phyloP scores from a whole-genome alignment of 2,329 filamentous ascomycete genomes.

The Ascomycota sp. region DNA sequence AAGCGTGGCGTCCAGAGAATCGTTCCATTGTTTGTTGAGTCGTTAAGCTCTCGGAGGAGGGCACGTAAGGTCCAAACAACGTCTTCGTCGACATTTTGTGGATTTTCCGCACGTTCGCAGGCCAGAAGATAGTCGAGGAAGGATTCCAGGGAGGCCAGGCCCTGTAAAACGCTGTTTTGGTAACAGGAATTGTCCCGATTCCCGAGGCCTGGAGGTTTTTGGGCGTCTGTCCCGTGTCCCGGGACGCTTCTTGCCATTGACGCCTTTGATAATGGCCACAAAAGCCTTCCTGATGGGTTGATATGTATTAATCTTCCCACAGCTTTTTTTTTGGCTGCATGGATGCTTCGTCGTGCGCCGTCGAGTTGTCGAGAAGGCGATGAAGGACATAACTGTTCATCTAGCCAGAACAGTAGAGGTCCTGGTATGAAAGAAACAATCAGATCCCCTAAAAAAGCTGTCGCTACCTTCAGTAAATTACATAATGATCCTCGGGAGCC shows the following conservation, averaged over 20 bases:
- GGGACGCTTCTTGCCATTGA: conserved; percentile 26
- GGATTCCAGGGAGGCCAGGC: conserved; percentile 53
- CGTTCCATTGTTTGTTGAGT: conserved; percentile 48
- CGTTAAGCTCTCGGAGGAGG: conserved; percentile 50
- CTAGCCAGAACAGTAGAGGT: conserved; percentile 33
- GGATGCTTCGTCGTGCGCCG: conserved; percentile 17
- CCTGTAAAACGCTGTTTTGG: conserved; percentile 87
- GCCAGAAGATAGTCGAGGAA: conserved; percentile 44
- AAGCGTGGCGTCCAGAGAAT: conserved; percentile 65
- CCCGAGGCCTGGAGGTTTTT: conserved; percentile 48
- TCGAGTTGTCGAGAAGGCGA: conserved; percentile 18
- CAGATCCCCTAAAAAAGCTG: conserved; percentile 36
- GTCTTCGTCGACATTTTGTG: conserved; percentile 11
- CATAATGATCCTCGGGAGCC: conserved; percentile 12
- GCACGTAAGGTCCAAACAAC: conserved; percentile 33
- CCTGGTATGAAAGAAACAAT: conserved; percentile 36
- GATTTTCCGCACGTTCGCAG: conserved; percentile 13
- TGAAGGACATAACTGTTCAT: conserved; percentile 30
- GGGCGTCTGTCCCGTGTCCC: conserved; percentile 17
- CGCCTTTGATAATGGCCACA: conserved; percentile 35
- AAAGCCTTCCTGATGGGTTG: conserved; percentile 29
- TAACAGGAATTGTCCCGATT: conserved; percentile 96
- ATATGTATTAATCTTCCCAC: conserved; percentile 43
- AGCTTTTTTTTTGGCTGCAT: conserved; percentile 42
- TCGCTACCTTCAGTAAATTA: conserved; percentile 8